Percentiles rank a stretch among this genome's conserved stretches.
phyloP scores from a whole-genome alignment of 2,329 filamentous ascomycete genomes.

The Calonectria multiphialidica region DNA sequence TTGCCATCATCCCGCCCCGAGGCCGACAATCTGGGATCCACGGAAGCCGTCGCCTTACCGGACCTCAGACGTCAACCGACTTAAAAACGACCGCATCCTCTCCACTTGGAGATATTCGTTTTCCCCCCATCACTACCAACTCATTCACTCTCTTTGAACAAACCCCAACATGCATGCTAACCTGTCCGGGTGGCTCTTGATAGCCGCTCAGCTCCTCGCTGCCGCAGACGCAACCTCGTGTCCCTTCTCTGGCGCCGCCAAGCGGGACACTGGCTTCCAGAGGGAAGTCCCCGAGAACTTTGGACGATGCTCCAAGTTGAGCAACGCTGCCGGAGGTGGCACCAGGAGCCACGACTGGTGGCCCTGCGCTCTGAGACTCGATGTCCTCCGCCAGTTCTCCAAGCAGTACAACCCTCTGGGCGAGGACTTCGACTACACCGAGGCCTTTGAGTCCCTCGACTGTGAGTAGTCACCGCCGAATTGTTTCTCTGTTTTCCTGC shows the following conservation, averaged over 20 bases:
- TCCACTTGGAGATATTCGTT: background rate
- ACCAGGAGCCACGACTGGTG: slow-evolving; percentile 80
- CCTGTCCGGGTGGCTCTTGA: background rate
- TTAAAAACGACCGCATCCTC: background rate
- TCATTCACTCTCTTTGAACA: slow-evolving; percentile 2
- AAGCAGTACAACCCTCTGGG: slow-evolving; percentile 72
- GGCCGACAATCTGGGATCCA: background rate
- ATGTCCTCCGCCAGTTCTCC: slow-evolving; percentile 80
- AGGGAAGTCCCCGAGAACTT: background rate
- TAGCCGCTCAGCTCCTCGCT: slow-evolving; percentile 1
- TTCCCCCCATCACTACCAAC: background rate
- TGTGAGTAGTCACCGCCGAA: slow-evolving; percentile 55
- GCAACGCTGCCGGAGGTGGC: slow-evolving; percentile 69
- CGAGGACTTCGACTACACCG: slow-evolving; percentile 77
- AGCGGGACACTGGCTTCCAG: background rate
- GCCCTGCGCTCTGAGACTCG: slow-evolving; percentile 75
- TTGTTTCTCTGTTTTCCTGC: too few relatives aligned
- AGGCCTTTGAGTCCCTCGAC: slow-evolving; percentile 76
- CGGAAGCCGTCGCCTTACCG: background rate
- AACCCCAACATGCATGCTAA: background rate
- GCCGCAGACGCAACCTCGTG: background rate
- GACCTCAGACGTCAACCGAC: background rate
- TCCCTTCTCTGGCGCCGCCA: background rate
- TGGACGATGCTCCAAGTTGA: background rate
- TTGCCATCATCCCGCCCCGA: background rate